These are phyloP conservation scores for Erodium moschatum DNA, from an alignment of 441 rosid genomes.

Conservation along the genomic window DNA sequence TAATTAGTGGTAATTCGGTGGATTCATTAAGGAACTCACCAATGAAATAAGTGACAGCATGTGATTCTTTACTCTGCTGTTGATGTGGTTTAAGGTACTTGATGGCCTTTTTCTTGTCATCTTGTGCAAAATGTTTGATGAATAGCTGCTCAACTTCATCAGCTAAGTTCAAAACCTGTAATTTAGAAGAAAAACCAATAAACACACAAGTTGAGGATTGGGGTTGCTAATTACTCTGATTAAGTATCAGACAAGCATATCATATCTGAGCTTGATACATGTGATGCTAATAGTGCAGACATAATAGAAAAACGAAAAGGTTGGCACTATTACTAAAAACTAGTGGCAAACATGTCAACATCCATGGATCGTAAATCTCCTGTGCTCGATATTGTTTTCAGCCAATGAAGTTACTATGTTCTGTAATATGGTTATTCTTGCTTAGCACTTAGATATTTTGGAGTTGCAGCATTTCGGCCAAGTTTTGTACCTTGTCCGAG, in stretches of 20 bases:
- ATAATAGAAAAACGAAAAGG: too few relatives aligned
- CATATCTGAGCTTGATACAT: slow-evolving; percentile 23
- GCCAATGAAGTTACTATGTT: too few relatives aligned
- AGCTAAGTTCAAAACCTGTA: slow-evolving; percentile 66
- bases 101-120: slow-evolving; percentile 60
- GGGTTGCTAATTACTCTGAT: too few relatives aligned
- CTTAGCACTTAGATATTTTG: slow-evolving; percentile 8
- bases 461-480: slow-evolving; percentile 8
- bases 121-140: slow-evolving; percentile 65
- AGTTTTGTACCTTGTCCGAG: slow-evolving; percentile 67
- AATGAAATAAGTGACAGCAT: slow-evolving; percentile 69
- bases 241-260: slow-evolving; percentile 21
- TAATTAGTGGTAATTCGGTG: neutral
- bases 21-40: slow-evolving; percentile 44
- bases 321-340: too few relatives aligned
- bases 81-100: slow-evolving; percentile 32
- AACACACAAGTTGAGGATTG: neutral
- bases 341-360: too few relatives aligned
- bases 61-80: slow-evolving; percentile 68
- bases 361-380: too few relatives aligned
- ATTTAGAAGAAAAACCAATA: slow-evolving; percentile 24
- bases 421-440: too few relatives aligned
- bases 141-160: slow-evolving; percentile 89
- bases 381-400: too few relatives aligned
- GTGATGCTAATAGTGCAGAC: slow-evolving; percentile 6